Conservation (phyloP, 768 basidiomycete species). For the Auricularia heimuer region DNA sequence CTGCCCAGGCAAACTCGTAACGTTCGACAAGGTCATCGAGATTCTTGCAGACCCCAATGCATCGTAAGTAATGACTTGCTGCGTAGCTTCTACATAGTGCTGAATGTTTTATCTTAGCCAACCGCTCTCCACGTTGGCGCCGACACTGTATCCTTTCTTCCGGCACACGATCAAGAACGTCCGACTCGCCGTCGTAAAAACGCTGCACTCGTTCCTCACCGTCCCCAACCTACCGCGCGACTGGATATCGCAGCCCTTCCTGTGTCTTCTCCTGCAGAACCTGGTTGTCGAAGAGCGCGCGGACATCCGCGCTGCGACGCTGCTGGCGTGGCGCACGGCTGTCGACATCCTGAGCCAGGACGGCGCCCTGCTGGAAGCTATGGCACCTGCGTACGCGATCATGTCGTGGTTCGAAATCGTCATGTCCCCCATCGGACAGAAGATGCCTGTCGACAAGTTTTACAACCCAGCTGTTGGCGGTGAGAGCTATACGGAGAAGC, state of each 20-base stretch:
- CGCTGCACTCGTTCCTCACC: constrained; percentile 76
- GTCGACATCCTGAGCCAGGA: constrained; percentile 39
- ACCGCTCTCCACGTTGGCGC: constrained; percentile 72
- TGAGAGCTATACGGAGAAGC: constrained; percentile 46
- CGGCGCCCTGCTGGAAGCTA: constrained; percentile 34
- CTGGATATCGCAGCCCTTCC: constrained; percentile 71
- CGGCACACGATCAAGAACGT: constrained; percentile 93
- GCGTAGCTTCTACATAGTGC: constrained; percentile 5
- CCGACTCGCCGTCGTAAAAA: constrained; percentile 84
- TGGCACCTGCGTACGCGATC: constrained; percentile 48
- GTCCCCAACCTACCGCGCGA: constrained; percentile 62
- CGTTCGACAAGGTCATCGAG: constrained; percentile 65
- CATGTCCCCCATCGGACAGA: constrained; percentile 82
- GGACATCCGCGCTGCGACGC: constrained; percentile 70
- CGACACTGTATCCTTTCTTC: constrained; percentile 90
- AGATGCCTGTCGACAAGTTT: constrained; percentile 62
- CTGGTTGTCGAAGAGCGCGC: constrained; percentile 81
- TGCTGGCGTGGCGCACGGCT: constrained; percentile 65
- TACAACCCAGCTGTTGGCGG: constrained; percentile 48
- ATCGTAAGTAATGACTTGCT: constrained; percentile 47
- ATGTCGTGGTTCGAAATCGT: constrained; percentile 80
- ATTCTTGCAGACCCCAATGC: constrained; percentile 58
- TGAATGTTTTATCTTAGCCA: constrained; percentile 34
- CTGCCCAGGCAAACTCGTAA: constrained; percentile 65
- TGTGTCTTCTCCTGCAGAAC: constrained; percentile 88